phyloP scores from a whole-genome alignment of 495 filamentous ascomycete species.

The Aspergillus nanangensis region DNA sequence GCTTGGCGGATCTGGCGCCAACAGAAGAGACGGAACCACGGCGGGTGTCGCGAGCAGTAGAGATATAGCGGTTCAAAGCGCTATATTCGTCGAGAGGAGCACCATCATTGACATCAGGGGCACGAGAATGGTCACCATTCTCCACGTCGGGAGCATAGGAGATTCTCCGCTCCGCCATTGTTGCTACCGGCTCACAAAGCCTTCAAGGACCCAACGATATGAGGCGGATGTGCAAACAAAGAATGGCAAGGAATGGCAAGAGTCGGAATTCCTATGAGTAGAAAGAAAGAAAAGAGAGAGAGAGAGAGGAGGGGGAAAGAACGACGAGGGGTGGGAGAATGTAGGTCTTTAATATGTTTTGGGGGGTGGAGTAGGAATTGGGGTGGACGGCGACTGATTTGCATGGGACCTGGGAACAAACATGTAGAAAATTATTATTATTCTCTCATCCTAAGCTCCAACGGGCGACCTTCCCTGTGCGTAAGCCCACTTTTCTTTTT shows the following conservation, averaged over 20 bases:
- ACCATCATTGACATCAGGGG: constrained; percentile 28
- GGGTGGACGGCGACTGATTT: constrained; percentile 25
- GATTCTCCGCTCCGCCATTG: constrained; percentile 51
- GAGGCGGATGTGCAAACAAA: constrained; percentile 35
- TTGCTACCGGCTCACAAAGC: constrained; percentile 46
- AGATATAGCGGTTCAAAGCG: constrained; percentile 61
- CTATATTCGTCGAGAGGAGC: constrained; percentile 46
- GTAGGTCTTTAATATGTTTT: constrained; percentile 21
- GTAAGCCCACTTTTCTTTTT: constrained; percentile 24
- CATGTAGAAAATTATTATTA: too few relatives aligned
- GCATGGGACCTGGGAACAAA: constrained; percentile 23
- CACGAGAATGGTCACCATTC: constrained; percentile 42
- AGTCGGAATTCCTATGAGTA: constrained; percentile 45
- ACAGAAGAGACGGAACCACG: constrained; percentile 53
- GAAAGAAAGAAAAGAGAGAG: constrained; percentile 21
- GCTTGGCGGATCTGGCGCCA: constrained; percentile 34
- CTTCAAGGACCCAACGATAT: constrained; percentile 39
- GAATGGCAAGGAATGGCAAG: constrained; percentile 44
- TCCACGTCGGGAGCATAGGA: constrained; percentile 51
- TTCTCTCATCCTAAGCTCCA: constrained; percentile 20
- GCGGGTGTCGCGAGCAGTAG: constrained; percentile 57
- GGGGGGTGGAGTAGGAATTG: constrained; percentile 18
- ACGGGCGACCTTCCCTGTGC: constrained; percentile 27
- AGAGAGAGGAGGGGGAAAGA: constrained; percentile 18
- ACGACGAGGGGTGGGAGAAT: constrained; percentile 21